Conservation (phyloP, 495 filamentous ascomycete genomes). For the Penicillium mononematosum region DNA sequence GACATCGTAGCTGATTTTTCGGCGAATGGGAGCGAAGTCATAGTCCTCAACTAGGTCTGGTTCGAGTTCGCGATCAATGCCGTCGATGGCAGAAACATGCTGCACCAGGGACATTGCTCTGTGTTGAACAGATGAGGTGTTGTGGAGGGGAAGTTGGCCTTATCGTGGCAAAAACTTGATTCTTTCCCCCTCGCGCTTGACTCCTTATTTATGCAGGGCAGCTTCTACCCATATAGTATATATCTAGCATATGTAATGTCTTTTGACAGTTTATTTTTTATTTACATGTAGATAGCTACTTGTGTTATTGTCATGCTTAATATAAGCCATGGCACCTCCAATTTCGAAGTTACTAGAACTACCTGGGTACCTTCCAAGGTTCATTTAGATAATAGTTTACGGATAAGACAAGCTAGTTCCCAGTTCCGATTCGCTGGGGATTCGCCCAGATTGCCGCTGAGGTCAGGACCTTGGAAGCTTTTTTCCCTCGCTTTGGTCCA, state of each 20-base stretch:
- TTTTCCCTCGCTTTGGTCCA: too few species aligned
- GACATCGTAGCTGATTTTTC: slow-evolving; percentile 36
- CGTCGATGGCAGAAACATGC: slow-evolving; percentile 42
- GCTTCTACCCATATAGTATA: neutral
- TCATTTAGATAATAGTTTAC: too few species aligned
- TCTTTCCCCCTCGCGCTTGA: neutral
- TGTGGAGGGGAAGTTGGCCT: neutral
- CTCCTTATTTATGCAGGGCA: neutral
- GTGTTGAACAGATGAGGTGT: slow-evolving; percentile 19
- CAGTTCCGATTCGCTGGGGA: too few species aligned
- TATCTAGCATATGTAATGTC: neutral
- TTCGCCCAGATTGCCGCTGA: too few species aligned
- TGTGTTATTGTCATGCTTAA: too few species aligned
- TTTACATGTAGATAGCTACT: neutral
- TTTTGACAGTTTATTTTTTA: neutral
- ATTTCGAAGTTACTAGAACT: too few species aligned
- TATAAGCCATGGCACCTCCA: too few species aligned
- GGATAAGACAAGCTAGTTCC: too few species aligned
- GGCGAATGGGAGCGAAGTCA: slow-evolving; percentile 17
- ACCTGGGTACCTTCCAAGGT: too few species aligned
- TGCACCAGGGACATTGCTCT: slow-evolving; percentile 44
- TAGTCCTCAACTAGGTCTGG: slow-evolving; percentile 17
- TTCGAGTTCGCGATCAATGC: slow-evolving; percentile 38
- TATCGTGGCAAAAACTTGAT: neutral
- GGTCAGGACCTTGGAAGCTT: too few species aligned